These are phyloP conservation scores for Tolypocladium tropicale DNA, from an alignment of 2,329 filamentous ascomycete species.

Conservation along the genomic window DNA sequence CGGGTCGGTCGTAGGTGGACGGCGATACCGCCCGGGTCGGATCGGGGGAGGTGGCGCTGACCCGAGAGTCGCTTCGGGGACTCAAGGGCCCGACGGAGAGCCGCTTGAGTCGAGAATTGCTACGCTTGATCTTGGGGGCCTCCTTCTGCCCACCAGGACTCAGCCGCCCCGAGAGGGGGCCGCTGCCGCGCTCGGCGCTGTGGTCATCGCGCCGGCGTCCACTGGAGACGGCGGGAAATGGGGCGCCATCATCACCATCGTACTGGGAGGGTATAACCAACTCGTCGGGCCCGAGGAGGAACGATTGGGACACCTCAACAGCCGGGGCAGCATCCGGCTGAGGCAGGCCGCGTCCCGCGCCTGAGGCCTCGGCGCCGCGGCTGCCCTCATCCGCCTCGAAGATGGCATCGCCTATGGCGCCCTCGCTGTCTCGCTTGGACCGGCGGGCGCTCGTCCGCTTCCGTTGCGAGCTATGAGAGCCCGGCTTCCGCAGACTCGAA, in stretches of 20 bases:
- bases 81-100: conserved; percentile 39
- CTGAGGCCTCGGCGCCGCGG: conserved; percentile 8
- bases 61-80: conserved; percentile 27
- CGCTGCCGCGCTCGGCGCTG: conserved; percentile 33
- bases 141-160: conserved; percentile 40
- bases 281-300: conserved; percentile 14
- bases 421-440: conserved; percentile 37
- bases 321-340: conserved; percentile 3
- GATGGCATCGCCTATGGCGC: conserved; percentile 25
- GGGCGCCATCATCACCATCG: conserved; percentile 49
- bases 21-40: conserved; percentile 19
- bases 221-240: conserved; percentile 58
- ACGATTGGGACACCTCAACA: conserved; percentile 5
- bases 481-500: conserved; percentile 54
- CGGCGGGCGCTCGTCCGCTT: conserved; percentile 43
- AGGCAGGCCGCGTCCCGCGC: conserved; percentile 8
- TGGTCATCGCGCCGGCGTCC: conserved; percentile 40
- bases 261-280: conserved; percentile 8
- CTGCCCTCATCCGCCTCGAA: conserved; percentile 29
- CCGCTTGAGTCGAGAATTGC: conserved; percentile 47
- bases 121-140: conserved; percentile 37
- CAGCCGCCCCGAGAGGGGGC: conserved; percentile 36
- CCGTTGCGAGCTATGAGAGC: conserved; percentile 24
- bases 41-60: conserved; percentile 16
- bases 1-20: conserved; percentile 59